These are phyloP conservation scores for Amanita subjunquillea DNA, from an alignment of 768 basidiomycete species.

Conservation along the genomic window DNA sequence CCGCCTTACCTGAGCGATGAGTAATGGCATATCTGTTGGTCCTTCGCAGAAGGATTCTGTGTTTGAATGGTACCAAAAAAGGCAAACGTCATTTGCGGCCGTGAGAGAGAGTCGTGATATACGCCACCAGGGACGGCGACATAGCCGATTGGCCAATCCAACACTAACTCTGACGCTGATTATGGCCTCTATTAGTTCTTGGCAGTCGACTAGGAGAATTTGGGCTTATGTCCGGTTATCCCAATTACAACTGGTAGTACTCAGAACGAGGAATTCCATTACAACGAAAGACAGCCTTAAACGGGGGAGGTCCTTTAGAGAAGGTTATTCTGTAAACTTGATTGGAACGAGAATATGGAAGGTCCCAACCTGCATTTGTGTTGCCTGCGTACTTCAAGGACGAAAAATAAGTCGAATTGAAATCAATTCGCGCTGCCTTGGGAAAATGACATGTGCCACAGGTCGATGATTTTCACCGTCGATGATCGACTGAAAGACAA, in stretches of 20 bases:
- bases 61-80: conserved; percentile 52
- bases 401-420: too few species aligned
- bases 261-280: neutral
- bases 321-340: neutral
- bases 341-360: neutral
- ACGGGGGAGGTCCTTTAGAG: neutral
- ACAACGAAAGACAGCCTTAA: neutral
- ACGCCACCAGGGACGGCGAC: conserved; percentile 38
- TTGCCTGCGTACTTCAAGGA: neutral
- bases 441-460: too few species aligned
- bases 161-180: conserved; percentile 43
- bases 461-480: too few species aligned
- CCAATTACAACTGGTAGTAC: neutral
- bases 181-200: conserved; percentile 53
- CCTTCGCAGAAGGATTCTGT: conserved; percentile 57
- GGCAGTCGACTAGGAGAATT: conserved; percentile 12
- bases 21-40: conserved; percentile 66
- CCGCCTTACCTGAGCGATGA: conserved; percentile 49
- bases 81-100: conserved; percentile 32
- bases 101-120: neutral
- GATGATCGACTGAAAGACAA: too few species aligned
- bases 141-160: conserved; percentile 52
- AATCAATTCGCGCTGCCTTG: too few species aligned
- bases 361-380: neutral
- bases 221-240: neutral